Conservation (phyloP, 2,329 filamentous ascomycete species). For the Plectosphaerella plurivora region DNA sequence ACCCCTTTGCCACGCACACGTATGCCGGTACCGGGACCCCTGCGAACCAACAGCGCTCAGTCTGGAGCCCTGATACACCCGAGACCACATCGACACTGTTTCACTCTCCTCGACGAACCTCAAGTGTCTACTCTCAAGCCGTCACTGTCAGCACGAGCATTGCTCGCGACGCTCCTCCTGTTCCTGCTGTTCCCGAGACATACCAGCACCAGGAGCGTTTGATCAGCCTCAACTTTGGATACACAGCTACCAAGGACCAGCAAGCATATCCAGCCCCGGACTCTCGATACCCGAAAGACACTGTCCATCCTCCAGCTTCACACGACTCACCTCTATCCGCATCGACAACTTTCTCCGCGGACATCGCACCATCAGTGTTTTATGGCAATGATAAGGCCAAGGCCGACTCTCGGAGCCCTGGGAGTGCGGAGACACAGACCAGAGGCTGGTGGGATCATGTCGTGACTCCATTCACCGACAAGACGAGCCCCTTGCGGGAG, state of each 20-base stretch:
- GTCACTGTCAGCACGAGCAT: conserved; percentile 29
- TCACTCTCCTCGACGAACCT: conserved; percentile 38
- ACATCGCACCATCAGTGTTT: too few relatives aligned
- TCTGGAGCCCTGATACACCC: conserved; percentile 60
- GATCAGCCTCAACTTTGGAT: conserved; percentile 28
- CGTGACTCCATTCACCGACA: conserved; percentile 61
- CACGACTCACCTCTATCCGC: too few relatives aligned
- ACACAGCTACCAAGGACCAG: too few relatives aligned
- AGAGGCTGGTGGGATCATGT: conserved; percentile 77
- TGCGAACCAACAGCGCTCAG: conserved; percentile 35
- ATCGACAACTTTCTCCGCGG: too few relatives aligned
- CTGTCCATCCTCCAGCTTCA: too few relatives aligned
- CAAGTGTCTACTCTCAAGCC: conserved; percentile 59
- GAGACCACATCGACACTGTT: conserved; percentile 37
- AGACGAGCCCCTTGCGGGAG: conserved; percentile 14
- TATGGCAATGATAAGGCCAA: conserved; percentile 22
- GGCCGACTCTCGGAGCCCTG: conserved; percentile 29
- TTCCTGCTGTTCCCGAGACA: conserved; percentile 51
- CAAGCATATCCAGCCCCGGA: too few relatives aligned
- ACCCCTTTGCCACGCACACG: conserved; percentile 11
- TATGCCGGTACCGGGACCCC: conserved; percentile 5
- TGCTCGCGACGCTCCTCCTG: conserved; percentile 46
- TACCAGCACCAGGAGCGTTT: conserved; percentile 29
- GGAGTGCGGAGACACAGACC: conserved; percentile 53
- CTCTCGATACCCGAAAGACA: too few relatives aligned